Evolutionary conservation across 2,329 filamentous ascomycete species (phyloP), one percentile per base, ranked within the genome.

Genomic region (Paracoccidioides brasiliensis): DNA sequence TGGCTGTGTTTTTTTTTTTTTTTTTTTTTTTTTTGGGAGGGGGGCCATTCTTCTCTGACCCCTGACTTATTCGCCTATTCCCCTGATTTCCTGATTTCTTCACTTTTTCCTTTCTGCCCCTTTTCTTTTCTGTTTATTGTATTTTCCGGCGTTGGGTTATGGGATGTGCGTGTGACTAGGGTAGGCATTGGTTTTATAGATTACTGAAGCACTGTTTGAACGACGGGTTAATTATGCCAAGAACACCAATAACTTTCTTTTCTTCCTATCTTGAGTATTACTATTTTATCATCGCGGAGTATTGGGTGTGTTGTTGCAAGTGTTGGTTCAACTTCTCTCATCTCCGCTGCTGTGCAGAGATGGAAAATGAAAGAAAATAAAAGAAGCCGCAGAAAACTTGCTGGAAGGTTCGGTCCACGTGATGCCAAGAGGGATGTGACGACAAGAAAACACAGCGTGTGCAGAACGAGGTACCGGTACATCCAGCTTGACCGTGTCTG

Each of bases 341-440:
- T 43, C 14, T 15, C 41, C 41, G 9, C 45, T n/a, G 45, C 30
- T 37, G 22, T 6, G 2, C 1, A 10, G 14, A 10, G 32, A 22
- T 51, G 48, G 48, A 51, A 51, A 22, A 12, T 2, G 9, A 35
- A 12, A 35, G 35, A 32, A 30, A 44, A 56, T 48, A 22, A 46
- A 6, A 32, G 44, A 46, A 53, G 55, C 51, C 51, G 53, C 55
- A 49, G 53, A 53, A 48, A 45, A 48, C 57, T 65, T 65, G 58
- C 71, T 64, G 70, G 70, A 72, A 73, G 64, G 61, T 72, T 73
- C 71, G 67, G 71, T 64, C 43, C 61, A 54, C 44, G 46, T 59
- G 56, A 54, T 44, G 59, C 59, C 59, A 61, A 61, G 59, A 52
- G 50, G 46, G 58, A 58, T 59, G 46, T 44, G 52, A 49, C 48